Percentiles rank a stretch among this genome's conserved stretches.
These are phyloP conservation scores for Stephanodiscus minutulus DNA, from an alignment of 108 stramenopile genomes.

Conservation along the genomic window DNA sequence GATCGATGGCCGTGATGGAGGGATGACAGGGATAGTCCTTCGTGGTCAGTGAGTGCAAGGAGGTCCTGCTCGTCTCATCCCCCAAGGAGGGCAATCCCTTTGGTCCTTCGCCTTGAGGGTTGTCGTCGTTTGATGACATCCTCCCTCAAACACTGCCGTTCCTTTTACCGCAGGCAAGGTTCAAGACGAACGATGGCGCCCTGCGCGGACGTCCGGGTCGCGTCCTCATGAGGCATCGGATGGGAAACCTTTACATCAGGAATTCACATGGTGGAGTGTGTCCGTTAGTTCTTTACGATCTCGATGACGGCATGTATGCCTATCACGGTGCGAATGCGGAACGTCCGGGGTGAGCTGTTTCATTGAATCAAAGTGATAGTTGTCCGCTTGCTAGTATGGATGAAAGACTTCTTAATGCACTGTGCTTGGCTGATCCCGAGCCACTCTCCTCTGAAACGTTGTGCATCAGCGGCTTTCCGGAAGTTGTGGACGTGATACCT, in stretches of 20 bases:
- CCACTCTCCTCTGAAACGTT: too few species aligned
- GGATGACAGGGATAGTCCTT: slow-evolving; percentile 28
- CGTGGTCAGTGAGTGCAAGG: slow-evolving; percentile 25
- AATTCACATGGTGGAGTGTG: slow-evolving; percentile 20
- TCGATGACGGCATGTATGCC: background rate
- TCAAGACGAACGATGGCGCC: background rate
- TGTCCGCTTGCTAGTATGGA: too few species aligned
- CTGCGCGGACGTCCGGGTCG: slow-evolving; percentile 21
- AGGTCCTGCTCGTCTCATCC: background rate
- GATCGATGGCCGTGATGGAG: slow-evolving; percentile 22
- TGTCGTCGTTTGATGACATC: background rate
- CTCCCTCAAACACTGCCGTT: slow-evolving; percentile 17
- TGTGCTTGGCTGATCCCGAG: too few species aligned
- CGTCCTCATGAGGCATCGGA: slow-evolving; percentile 34
- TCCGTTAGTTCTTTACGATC: slow-evolving; percentile 6
- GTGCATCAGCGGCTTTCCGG: too few species aligned
- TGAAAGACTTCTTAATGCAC: too few species aligned
- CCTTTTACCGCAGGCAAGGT: background rate
- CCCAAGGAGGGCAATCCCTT: too few species aligned
- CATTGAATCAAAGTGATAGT: too few species aligned
- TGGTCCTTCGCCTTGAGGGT: too few species aligned
- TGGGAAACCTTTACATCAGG: slow-evolving; percentile 33
- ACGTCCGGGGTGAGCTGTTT: too few species aligned
- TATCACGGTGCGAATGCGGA: background rate
- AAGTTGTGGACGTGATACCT: too few species aligned